Percentiles rank a stretch among this genome's conserved stretches.
Conservation (phyloP, 83 land plant species). For the Picea abies region DNA sequence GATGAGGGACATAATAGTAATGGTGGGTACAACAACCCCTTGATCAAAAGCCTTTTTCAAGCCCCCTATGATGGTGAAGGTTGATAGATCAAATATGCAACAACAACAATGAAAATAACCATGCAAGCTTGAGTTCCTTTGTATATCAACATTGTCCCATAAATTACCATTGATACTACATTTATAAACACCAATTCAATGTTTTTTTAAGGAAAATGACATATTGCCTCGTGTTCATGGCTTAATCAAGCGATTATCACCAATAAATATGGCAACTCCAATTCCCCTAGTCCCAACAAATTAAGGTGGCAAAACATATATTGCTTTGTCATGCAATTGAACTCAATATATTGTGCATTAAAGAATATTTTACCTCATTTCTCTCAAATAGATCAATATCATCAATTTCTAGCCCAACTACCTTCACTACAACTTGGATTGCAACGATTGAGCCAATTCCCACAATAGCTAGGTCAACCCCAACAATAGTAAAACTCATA, state of each 20-base stretch:
- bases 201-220: neutral
- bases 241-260: slow-evolving; percentile 66
- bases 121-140: slow-evolving; percentile 60
- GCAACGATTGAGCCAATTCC: slow-evolving; percentile 96
- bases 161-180: neutral
- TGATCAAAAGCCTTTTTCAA: no score
- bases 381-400: slow-evolving; percentile 93
- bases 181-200: no score
- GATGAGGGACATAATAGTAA: no score
- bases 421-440: slow-evolving; percentile 86
- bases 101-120: slow-evolving; percentile 40
- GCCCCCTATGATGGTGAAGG: no score
- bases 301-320: neutral
- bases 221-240: slow-evolving; percentile 51
- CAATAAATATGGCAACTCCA: slow-evolving; percentile 64
- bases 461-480: slow-evolving; percentile 96
- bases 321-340: neutral
- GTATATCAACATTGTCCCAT: slow-evolving; percentile 14
- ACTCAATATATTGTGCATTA: neutral
- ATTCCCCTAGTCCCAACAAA: slow-evolving; percentile 48
- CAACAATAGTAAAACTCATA: slow-evolving; percentile 66
- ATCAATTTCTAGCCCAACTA: slow-evolving; percentile 79
- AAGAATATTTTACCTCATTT: slow-evolving; percentile 66
- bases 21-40: no score
- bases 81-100: no score